Evolutionary conservation across 1,284 basidiomycete genomes (phyloP), one percentile per base, ranked within the genome.

Genomic region (Paramarasmius palmivorus): DNA sequence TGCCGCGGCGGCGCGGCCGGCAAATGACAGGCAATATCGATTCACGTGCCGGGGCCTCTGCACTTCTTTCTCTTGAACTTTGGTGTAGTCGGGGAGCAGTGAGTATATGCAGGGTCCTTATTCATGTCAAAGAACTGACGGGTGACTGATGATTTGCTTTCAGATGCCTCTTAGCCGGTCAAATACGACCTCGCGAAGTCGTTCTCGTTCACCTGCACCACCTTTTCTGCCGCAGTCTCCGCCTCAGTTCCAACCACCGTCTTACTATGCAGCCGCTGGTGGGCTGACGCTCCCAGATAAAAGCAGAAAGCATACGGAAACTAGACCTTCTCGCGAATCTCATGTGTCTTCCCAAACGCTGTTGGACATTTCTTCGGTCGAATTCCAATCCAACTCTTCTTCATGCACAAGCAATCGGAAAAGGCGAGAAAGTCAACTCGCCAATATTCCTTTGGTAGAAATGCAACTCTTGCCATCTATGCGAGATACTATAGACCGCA

Each of bases 401-500:
- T 55, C 59, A 57, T 60, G 59, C 54, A 58, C 55, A 10, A 59
- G 42, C 52, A 51, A 57, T 25, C 50, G 58, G 44, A 63, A 62
- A 44, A 69, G 72, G 42, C 75, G 75, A 26, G 72, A 72, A 59
- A 81, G 77, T 57, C 71, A 77, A 48, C 67, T 82, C 19, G 72
- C 69, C 3, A 78, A 79, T 50, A 65, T 88, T 2, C 81, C 82
- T 2, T 67, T 80, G 20, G 65, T 87, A 22, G 87, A 90, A 59
- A 71, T 79, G 0, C 79, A 85, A 26, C 72, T 89, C 10, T 65
- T 90, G 23, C 87, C 87, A 8, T 84, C 86, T 20, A 70, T 89
- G 34, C 74, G 79, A 34, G 86, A 89, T 55, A 90, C 87, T 0
- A 78, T 89, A 35, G 78, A 84, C 59, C 78, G 79, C 41, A 90